Base-by-base conservation (phyloP, 495 filamentous ascomycete species). In the Cenococcum geophilum region DNA sequence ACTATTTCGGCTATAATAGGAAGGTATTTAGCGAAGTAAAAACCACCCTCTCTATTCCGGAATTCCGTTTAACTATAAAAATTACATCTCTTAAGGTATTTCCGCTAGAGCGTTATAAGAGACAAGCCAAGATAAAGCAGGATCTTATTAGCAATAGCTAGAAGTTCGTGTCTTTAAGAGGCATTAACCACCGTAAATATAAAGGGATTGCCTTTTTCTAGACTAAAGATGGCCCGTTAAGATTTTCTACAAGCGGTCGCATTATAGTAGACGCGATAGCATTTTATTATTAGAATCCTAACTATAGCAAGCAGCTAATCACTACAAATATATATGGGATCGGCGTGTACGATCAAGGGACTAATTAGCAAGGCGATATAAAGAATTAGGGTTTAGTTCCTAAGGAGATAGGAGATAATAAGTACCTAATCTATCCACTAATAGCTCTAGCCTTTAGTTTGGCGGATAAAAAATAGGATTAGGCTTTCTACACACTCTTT, bases 1-100 rank as follows among this genome's bases (percentile, higher is more conserved):
- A 68, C 48, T 81, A 79, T 58, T 73, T 87, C 49, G 81, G 85
- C 52, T 84, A 75, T 43, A 76, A 85, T 55, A 85, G 86, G 9
- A 75, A 76, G 9, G 70, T 69, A 0, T 86, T 86, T 57, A 82
- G 84, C 12, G 74, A 74, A 6, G 62, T n/a, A n/a, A n/a, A n/a
- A n/a, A n/a, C n/a, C n/a, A n/a, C n/a, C n/a, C n/a, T n/a, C n/a
- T n/a, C n/a, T n/a, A n/a, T n/a, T n/a, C 63, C 20, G 27, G 79
- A 69, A 0, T 70, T 74, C 0, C 76, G 88, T 18, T 65, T n/a
- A n/a, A n/a, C n/a, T n/a, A n/a, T n/a, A n/a, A n/a, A n/a, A n/a
- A n/a, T n/a, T n/a, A n/a, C n/a, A n/a, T n/a, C n/a, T n/a, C n/a
- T n/a, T n/a, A n/a, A 76, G 5, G 74, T 74, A 0, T 86, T 77